Evolutionary conservation across 2,329 filamentous ascomycete species (phyloP).

Genomic region (Monosporascus sp.): DNA sequence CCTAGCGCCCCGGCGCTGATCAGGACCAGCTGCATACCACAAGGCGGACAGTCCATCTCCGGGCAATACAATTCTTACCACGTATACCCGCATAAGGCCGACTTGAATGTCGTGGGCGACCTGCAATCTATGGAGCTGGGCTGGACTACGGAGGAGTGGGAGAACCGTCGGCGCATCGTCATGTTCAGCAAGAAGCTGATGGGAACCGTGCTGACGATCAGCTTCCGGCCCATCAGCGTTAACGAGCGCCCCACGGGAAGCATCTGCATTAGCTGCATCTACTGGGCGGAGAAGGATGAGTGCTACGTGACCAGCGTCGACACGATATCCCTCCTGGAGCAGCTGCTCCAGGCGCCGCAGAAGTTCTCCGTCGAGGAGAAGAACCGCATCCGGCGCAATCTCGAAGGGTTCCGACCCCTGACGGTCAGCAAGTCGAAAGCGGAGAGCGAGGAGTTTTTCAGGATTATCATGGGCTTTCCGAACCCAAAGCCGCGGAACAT

Average conservation of each 20-base stretch:
- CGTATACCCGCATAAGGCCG: slow-evolving; percentile 77
- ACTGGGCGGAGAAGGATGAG: slow-evolving; percentile 86
- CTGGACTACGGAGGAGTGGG: slow-evolving; percentile 79
- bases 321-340: slow-evolving; percentile 90
- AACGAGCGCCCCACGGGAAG: slow-evolving; percentile 77
- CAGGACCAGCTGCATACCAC: slow-evolving; percentile 50
- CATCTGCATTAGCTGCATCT: slow-evolving; percentile 96
- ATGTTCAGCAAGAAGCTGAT: slow-evolving; percentile 79
- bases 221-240: slow-evolving; percentile 71
- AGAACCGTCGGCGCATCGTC: slow-evolving; percentile 75
- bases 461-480: slow-evolving; percentile 96
- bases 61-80: slow-evolving; percentile 68
- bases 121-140: slow-evolving; percentile 76
- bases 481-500: slow-evolving; percentile 95
- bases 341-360: slow-evolving; percentile 68
- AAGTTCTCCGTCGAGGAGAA: slow-evolving; percentile 96
- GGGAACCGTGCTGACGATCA: slow-evolving; percentile 74
- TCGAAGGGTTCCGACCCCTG: slow-evolving; percentile 87
- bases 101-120: slow-evolving; percentile 79
- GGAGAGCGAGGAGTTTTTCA: slow-evolving; percentile 97
- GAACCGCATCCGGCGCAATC: slow-evolving; percentile 91
- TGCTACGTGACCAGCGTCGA: slow-evolving; percentile 96
- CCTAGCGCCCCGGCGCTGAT: slow-evolving; percentile 44
- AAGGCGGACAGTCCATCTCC: slow-evolving; percentile 32
- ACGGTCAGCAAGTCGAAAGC: slow-evolving; percentile 91